Conservation (phyloP, 495 filamentous ascomycete species). For the Podospora australis region DNA sequence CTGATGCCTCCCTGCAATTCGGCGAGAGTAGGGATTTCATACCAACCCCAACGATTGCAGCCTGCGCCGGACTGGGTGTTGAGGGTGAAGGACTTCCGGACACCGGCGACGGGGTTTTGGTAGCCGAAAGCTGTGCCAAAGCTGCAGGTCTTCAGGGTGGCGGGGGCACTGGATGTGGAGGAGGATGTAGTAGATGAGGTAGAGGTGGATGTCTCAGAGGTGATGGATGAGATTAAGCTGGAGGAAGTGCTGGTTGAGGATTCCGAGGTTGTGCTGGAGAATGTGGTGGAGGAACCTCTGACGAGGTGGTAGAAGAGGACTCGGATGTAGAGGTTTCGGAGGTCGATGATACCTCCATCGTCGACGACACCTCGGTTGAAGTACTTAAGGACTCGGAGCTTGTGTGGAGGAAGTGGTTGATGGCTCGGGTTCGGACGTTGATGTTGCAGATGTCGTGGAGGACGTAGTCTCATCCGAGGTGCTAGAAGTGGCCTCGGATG, state of each 20-base stretch:
- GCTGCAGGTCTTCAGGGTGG: slow-evolving; percentile 7
- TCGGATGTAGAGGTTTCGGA: too few species aligned
- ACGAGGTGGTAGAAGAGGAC: too few species aligned
- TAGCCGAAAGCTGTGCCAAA: slow-evolving; percentile 20
- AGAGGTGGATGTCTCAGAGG: background rate
- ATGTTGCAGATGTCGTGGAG: background rate
- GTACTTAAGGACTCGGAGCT: too few species aligned
- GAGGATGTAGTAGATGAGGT: background rate
- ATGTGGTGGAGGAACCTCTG: too few species aligned
- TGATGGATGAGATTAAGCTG: background rate
- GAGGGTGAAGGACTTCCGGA: slow-evolving; percentile 5
- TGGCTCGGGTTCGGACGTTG: background rate
- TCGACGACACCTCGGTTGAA: too few species aligned
- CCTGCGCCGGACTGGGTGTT: slow-evolving; percentile 13
- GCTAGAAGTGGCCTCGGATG: background rate
- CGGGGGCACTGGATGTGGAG: slow-evolving; percentile 1
- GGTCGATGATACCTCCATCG: too few species aligned
- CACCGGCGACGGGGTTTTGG: slow-evolving; percentile 2
- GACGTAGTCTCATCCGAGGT: background rate
- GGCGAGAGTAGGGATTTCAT: slow-evolving; percentile 14
- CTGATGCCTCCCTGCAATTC: slow-evolving; percentile 17
- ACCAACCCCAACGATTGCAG: slow-evolving; percentile 25
- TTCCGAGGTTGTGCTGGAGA: too few species aligned
- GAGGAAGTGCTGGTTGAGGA: too few species aligned
- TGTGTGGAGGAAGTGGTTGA: too few species aligned